Conservation (phyloP, 768 basidiomycete species). For the Pulveroboletus sp. region DNA sequence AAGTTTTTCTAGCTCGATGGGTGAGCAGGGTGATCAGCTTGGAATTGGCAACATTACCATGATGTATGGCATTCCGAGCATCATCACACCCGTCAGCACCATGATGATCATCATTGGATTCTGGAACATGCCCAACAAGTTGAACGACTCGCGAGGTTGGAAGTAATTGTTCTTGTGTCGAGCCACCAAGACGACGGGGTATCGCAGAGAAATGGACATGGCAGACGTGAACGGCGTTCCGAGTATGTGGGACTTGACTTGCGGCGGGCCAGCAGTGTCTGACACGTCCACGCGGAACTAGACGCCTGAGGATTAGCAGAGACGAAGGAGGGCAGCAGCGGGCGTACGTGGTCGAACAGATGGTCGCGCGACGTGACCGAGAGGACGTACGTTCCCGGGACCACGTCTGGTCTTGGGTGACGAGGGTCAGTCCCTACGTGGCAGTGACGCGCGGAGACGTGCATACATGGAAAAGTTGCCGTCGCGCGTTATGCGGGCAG, state of each 20-base stretch:
- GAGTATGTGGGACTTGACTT: slow-evolving; percentile 59
- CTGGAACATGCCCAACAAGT: slow-evolving; percentile 68
- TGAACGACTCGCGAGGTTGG: slow-evolving; percentile 67
- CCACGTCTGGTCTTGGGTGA: slow-evolving; percentile 55
- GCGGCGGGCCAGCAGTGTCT: slow-evolving; percentile 38
- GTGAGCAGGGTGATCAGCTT: slow-evolving; percentile 5
- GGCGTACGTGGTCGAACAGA: slow-evolving; percentile 62
- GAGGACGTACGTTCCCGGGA: slow-evolving; percentile 64
- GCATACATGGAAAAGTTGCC: slow-evolving; percentile 69
- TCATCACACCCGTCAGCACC: slow-evolving; percentile 60
- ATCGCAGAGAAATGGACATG: slow-evolving; percentile 49
- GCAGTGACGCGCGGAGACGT: not conserved
- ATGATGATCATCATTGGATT: slow-evolving; percentile 86
- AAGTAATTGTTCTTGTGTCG: slow-evolving; percentile 61
- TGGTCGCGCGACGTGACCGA: slow-evolving; percentile 65
- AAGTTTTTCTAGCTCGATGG: slow-evolving; percentile 56
- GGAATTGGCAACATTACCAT: slow-evolving; percentile 44
- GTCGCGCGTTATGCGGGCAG: slow-evolving; percentile 49
- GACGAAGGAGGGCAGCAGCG: not conserved
- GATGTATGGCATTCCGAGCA: slow-evolving; percentile 71
- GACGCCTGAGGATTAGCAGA: slow-evolving; percentile 1
- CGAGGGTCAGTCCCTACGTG: slow-evolving; percentile 8
- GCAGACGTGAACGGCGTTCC: slow-evolving; percentile 67
- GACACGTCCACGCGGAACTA: slow-evolving; percentile 69
- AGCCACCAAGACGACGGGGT: slow-evolving; percentile 57